Percentiles rank a stretch among this genome's conserved stretches.
Evolutionary conservation across 2,329 filamentous ascomycete species (phyloP).

Genomic region (Raffaelea arxii): DNA sequence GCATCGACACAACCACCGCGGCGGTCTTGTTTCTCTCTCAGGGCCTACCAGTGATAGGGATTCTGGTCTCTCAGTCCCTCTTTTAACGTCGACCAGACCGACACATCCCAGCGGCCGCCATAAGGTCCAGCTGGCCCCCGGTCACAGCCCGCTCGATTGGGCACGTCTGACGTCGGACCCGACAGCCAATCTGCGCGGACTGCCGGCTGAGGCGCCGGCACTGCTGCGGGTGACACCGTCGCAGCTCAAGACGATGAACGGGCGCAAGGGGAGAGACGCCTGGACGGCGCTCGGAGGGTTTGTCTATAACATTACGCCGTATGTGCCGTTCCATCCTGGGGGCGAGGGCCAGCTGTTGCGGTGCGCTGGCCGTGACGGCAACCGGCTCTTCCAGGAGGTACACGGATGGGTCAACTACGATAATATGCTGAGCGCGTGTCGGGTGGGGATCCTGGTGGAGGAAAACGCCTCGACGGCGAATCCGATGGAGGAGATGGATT

Average conservation of each 20-base stretch:
- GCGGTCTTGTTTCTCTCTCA: constrained; percentile 16
- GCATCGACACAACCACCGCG: constrained; percentile 3
- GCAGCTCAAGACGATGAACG: constrained; percentile 68
- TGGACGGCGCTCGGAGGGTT: constrained; percentile 86
- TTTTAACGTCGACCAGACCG: constrained; percentile 41
- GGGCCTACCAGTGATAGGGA: neutral
- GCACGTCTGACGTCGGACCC: constrained; percentile 61
- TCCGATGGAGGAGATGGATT: constrained; percentile 55
- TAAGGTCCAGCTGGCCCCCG: constrained; percentile 76
- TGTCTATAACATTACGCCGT: constrained; percentile 91
- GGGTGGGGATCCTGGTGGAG: constrained; percentile 53
- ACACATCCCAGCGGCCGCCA: constrained; percentile 38
- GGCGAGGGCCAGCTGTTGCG: constrained; percentile 65
- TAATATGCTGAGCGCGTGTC: constrained; percentile 54
- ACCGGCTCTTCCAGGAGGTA: constrained; percentile 53
- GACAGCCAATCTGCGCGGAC: constrained; percentile 55
- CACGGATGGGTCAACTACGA: constrained; percentile 67
- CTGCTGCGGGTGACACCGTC: constrained; percentile 72
- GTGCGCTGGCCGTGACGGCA: constrained; percentile 52
- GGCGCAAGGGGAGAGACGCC: constrained; percentile 73
- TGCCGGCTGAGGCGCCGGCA: constrained; percentile 42
- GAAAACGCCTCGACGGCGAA: constrained; percentile 31
- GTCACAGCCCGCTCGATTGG: constrained; percentile 95
- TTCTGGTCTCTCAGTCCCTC: constrained; percentile 41
- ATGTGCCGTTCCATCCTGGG: constrained; percentile 83